phyloP scores from a whole-genome alignment of 2,329 filamentous ascomycete species.

The Xylaria sp. region DNA sequence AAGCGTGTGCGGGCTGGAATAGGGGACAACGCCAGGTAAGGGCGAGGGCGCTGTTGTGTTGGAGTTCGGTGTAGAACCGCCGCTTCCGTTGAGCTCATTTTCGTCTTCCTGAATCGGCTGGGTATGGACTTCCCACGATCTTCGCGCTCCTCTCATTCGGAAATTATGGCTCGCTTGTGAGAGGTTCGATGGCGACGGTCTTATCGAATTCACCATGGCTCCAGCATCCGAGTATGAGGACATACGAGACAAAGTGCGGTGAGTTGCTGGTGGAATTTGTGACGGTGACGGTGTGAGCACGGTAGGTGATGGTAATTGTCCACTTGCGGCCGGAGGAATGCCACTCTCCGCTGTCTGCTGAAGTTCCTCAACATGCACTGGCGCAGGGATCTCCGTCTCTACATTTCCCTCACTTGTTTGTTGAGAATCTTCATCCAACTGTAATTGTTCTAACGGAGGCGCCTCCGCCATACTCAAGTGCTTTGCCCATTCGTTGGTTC shows the following conservation, averaged over 20 bases:
- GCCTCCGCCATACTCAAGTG: constrained; percentile 73
- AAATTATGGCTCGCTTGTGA: constrained; percentile 21
- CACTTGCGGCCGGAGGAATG: constrained; percentile 36
- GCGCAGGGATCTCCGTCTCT: constrained; percentile 49
- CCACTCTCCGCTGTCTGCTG: constrained; percentile 57
- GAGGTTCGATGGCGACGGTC: constrained; percentile 2
- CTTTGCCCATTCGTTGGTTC: constrained; percentile 96
- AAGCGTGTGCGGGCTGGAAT: constrained; percentile 49
- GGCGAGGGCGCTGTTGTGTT: constrained; percentile 26
- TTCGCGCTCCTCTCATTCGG: constrained; percentile 25
- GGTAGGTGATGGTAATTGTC: constrained; percentile 26
- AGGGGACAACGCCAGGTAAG: constrained; percentile 45
- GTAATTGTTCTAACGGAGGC: constrained; percentile 60
- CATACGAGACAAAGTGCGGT: constrained; percentile 24
- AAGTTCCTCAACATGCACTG: constrained; percentile 59
- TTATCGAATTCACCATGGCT: not conserved
- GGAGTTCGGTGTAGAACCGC: constrained; percentile 10
- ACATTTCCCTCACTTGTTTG: constrained; percentile 26
- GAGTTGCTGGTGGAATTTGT: constrained; percentile 10
- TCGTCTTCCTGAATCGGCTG: constrained; percentile 42
- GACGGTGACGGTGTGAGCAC: constrained; percentile 24
- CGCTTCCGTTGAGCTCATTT: constrained; percentile 24
- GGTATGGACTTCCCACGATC: constrained; percentile 27
- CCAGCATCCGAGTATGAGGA: constrained; percentile 8
- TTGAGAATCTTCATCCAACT: constrained; percentile 40